phyloP scores from a whole-genome alignment of 306 rosid species.

The Boehmeria nivea region DNA sequence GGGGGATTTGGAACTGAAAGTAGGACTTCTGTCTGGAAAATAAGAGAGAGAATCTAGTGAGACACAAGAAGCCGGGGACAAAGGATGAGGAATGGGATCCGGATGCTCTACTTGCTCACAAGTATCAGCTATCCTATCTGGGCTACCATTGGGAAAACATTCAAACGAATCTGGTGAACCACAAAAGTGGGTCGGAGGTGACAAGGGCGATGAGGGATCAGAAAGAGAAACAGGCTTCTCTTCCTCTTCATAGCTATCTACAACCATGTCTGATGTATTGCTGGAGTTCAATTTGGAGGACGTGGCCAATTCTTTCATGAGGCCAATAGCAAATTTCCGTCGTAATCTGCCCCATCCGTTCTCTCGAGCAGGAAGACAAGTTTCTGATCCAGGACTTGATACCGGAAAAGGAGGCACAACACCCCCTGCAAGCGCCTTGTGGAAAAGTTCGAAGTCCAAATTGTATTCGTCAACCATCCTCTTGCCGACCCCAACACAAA shows the following conservation, averaged over 20 bases:
- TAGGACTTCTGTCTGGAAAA: constrained; percentile 42
- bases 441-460: constrained; percentile 71
- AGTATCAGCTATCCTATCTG: constrained; percentile 31
- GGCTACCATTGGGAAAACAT: constrained; percentile 39
- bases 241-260: constrained; percentile 27
- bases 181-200: constrained; percentile 42
- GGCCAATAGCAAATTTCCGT: constrained; percentile 46
- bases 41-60: constrained; percentile 53
- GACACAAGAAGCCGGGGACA: constrained; percentile 31
- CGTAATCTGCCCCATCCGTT: constrained; percentile 72
- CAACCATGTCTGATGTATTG: constrained; percentile 24
- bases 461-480: constrained; percentile 65
- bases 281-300: constrained; percentile 38
- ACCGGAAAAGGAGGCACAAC: constrained; percentile 77
- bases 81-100: constrained; percentile 29
- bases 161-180: constrained; percentile 67
- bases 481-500: constrained; percentile 18
- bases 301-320: constrained; percentile 51
- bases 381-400: constrained; percentile 64
- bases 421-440: constrained; percentile 82
- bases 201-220: constrained; percentile 42
- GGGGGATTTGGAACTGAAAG: constrained; percentile 57
- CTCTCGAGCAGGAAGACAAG: constrained; percentile 76
- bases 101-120: constrained; percentile 27
- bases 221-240: constrained; percentile 23